Conservation (phyloP, 139 green algal species). For the Chlorella sorokiniana region DNA sequence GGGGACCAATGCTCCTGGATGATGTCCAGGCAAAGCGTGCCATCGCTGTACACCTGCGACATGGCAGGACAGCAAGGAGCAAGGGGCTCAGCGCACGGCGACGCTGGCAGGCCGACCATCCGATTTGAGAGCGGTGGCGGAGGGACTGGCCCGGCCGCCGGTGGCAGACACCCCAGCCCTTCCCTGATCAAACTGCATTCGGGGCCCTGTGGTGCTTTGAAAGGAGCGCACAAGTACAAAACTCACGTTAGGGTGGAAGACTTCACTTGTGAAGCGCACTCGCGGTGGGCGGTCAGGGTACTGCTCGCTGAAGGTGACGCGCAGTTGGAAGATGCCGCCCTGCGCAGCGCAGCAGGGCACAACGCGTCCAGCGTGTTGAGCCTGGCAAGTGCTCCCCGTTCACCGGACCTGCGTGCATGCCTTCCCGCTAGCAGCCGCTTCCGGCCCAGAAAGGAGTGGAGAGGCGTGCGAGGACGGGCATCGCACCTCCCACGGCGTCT, state of each 20-base stretch:
- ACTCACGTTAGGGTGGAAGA: conserved; percentile 83
- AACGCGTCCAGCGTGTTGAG: no score
- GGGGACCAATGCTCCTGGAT: conserved; percentile 91
- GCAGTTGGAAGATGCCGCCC: conserved; percentile 85
- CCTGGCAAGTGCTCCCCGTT: no score
- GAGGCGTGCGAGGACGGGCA: neutral
- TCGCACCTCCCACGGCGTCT: conserved; percentile 42
- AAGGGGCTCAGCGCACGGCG: neutral
- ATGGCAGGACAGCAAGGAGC: neutral
- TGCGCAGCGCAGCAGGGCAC: conserved; percentile 29
- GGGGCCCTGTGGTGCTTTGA: no score
- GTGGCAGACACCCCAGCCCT: neutral
- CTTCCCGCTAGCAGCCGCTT: no score
- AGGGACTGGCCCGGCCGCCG: no score
- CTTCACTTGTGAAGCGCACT: conserved; percentile 88
- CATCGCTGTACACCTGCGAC: conserved; percentile 72
- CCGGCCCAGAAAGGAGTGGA: no score
- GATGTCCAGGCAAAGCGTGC: conserved; percentile 93
- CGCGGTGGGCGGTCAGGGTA: conserved; percentile 80
- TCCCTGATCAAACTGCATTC: neutral
- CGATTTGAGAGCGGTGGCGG: no score
- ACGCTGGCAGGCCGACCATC: neutral
- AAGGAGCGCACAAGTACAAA: no score
- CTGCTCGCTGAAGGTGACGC: conserved; percentile 84
- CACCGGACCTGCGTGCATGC: no score